phyloP scores from a whole-genome alignment of 2,329 filamentous ascomycete species.

The Epichloe sibirici region DNA sequence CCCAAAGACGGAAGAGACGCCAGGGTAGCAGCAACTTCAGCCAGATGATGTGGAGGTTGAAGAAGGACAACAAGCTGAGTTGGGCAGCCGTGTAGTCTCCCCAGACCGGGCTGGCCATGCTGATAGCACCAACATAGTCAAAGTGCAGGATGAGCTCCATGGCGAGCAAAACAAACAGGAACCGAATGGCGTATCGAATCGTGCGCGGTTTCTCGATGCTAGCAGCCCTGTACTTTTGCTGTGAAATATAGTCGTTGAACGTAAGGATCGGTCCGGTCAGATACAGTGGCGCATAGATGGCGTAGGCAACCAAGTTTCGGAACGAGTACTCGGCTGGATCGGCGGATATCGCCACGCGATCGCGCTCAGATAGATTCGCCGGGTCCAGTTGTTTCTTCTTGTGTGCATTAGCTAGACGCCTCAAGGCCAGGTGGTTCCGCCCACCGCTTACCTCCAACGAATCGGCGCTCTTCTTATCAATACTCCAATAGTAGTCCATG shows the following conservation, averaged over 20 bases:
- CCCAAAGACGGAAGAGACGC: conserved; percentile 98
- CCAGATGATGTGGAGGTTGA: conserved; percentile 97
- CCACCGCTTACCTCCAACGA: conserved; percentile 61
- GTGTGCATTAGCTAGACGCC: conserved; percentile 44
- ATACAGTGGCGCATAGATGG: conserved; percentile 86
- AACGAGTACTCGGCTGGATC: conserved; percentile 59
- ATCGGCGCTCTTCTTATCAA: conserved; percentile 49
- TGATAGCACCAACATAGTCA: conserved; percentile 88
- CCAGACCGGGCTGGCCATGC: conserved; percentile 71
- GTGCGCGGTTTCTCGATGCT: conserved; percentile 62
- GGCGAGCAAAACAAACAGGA: conserved; percentile 63
- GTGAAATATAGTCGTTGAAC: conserved; percentile 95
- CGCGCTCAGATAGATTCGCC: conserved; percentile 72
- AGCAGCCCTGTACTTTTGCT: conserved; percentile 60
- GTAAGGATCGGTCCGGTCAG: conserved; percentile 87
- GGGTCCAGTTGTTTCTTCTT: conserved; percentile 98
- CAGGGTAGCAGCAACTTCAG: conserved; percentile 91
- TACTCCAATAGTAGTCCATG: conserved; percentile 89
- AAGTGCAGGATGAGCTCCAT: conserved; percentile 92
- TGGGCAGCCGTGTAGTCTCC: conserved; percentile 73
- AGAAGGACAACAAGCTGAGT: conserved; percentile 80
- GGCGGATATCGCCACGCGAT: conserved; percentile 70
- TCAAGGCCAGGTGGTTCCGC: not conserved
- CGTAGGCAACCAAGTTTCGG: conserved; percentile 80
- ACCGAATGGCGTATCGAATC: conserved; percentile 70